Base-by-base conservation (phyloP, 805 yeast genomes). In the Lipomyces chichibuensis region DNA sequence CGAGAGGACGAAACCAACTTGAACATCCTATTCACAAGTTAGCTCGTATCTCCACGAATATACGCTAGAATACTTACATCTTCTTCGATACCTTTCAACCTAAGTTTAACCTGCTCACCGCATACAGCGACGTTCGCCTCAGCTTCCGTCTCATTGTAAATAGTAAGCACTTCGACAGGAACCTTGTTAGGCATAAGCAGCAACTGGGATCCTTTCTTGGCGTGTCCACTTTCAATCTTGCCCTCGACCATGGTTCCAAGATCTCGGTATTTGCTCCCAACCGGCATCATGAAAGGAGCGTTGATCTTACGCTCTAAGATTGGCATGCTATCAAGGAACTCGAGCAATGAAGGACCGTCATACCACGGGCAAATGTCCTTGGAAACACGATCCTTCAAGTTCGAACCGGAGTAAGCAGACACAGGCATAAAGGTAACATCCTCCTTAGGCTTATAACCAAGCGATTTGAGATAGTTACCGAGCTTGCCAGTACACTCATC, bases 161-260 rank as follows among this genome's bases (percentile, higher is more conserved):
- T 90, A 61, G 93, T 85, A 69, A 90, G 80, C 37, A 95, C 93
- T 81, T 95, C 99, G 69, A 95, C 91, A 29, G 85, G 77, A 57
- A 85, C 82, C 77, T 87, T 90, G 83, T 91, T 92, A 70, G 99
- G 99, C 99, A 95, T 95, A 79, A 95, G 81, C 72, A 94, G 77
- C 71, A 96, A 84, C 64, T 81, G 82, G 63, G 85, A 84, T 72
- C 90, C 90, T 82, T 91, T 93, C 82, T 88, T 91, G 72, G 94
- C 84, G 75, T 90, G 92, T 60, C 99, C 99, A 65, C 96, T 88
- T 83, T 93, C 99, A 77, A 95, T 90, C 84, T 95, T 95, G 80
- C 99, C 99, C 81, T 95, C 99, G 63, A 95, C 95, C 71, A 95
- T 87, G 61, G 98, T 92, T 80, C 99, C 99, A 83, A 95, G 83